Conservation (phyloP, 495 filamentous ascomycete species). For the Tetracladium setigerum region DNA sequence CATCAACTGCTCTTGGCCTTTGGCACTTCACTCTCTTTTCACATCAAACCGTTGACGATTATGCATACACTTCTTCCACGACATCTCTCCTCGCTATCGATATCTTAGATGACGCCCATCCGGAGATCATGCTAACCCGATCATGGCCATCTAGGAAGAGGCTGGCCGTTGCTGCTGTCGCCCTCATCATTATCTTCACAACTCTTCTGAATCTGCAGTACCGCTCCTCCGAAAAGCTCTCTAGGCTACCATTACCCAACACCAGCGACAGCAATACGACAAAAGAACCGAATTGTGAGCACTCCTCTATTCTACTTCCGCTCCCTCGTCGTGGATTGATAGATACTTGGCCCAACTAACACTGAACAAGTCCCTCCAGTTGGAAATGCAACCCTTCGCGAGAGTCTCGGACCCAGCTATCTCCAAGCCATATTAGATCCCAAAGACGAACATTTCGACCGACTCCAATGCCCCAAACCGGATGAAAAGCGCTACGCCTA, state of each 20-base stretch:
- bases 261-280: conserved; percentile 2
- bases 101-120: not conserved
- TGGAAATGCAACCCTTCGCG: conserved; percentile 16
- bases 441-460: conserved; percentile 19
- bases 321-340: no score
- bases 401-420: conserved; percentile 18
- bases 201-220: conserved; percentile 8
- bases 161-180: conserved; percentile 3
- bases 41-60: no score
- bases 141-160: conserved; percentile 8
- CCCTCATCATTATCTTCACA: conserved; percentile 8
- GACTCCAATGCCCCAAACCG: conserved; percentile 17
- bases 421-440: conserved; percentile 25
- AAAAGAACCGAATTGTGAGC: not conserved
- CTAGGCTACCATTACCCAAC: conserved; percentile 1
- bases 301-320: no score
- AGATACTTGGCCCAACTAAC: not conserved
- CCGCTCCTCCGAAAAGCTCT: conserved; percentile 1
- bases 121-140: conserved; percentile 3
- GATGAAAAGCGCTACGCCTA: conserved; percentile 11
- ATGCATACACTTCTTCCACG: no score
- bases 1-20: no score
- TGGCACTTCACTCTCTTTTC: no score
- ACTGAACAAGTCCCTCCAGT: conserved; percentile 4
- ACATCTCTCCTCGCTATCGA: not conserved